Evolutionary conservation across 176 grass and related monocot species (phyloP).

Genomic region (Hordeum marinum): DNA sequence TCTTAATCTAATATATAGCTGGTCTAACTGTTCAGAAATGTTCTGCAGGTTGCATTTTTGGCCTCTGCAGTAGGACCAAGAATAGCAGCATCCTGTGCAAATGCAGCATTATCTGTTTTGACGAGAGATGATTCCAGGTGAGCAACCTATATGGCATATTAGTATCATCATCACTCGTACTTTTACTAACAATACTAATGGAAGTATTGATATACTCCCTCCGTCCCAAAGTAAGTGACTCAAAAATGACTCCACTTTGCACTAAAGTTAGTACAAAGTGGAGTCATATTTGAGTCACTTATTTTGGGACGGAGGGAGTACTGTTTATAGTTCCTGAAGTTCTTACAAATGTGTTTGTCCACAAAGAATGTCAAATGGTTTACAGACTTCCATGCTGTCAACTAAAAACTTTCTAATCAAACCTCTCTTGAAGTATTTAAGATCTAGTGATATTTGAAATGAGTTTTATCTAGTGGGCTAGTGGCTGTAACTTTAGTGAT

Average conservation of each 20-base stretch:
- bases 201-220: not conserved
- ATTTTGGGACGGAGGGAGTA: no score
- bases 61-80: constrained; percentile 85
- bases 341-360: not conserved
- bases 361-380: not conserved
- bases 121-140: constrained; percentile 80
- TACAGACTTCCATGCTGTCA: not conserved
- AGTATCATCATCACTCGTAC: not conserved
- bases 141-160: not conserved
- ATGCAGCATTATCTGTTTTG: constrained; percentile 67
- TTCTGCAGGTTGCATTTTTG: constrained; percentile 87
- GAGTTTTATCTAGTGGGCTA: not conserved
- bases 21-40: constrained; percentile 22
- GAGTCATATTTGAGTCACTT: no score
- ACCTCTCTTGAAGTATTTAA: not conserved
- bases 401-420: not conserved
- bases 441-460: constrained; percentile 2
- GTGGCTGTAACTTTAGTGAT: not conserved
- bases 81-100: constrained; percentile 95
- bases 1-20: constrained; percentile 33
- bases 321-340: not conserved
- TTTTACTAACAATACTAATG: not conserved
- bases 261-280: no score
- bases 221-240: no score
- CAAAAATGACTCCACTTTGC: no score